Conservation (phyloP, 345 rosid genomes). For the Hevea brasiliensis region DNA sequence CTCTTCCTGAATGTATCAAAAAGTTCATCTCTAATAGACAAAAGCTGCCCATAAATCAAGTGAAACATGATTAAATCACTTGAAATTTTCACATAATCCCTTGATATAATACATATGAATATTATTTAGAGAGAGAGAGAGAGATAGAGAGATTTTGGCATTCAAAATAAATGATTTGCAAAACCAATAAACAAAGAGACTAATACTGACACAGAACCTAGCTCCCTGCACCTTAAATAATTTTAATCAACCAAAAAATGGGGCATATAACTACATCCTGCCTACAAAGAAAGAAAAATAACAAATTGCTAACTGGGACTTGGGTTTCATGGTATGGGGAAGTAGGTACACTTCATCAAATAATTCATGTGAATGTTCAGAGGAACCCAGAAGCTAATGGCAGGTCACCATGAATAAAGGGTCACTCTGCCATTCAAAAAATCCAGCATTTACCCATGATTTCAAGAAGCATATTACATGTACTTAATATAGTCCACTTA, state of each 20-base stretch:
- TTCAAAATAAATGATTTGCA: neutral
- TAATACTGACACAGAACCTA: neutral
- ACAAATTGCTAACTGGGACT: neutral
- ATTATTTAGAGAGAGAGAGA: neutral
- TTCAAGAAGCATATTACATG: neutral
- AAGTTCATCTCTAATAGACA: slow-evolving; percentile 88
- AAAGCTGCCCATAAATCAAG: slow-evolving; percentile 51
- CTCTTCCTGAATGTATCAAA: slow-evolving; percentile 94
- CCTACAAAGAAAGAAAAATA: neutral
- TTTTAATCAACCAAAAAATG: neutral
- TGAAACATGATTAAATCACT: slow-evolving; percentile 8
- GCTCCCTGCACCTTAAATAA: neutral
- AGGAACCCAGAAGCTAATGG: too few species aligned
- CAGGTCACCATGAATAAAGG: too few species aligned
- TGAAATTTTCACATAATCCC: neutral
- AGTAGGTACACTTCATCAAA: too few species aligned
- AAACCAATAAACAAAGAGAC: neutral
- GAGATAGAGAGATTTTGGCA: too few species aligned
- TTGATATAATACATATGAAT: neutral
- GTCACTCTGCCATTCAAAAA: neutral
- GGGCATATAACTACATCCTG: neutral
- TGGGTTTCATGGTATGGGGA: neutral
- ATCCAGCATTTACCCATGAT: neutral
- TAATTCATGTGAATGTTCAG: too few species aligned
- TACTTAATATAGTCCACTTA: neutral